phyloP scores from a whole-genome alignment of 2,329 filamentous ascomycete species.

The Amphichorda felina region DNA sequence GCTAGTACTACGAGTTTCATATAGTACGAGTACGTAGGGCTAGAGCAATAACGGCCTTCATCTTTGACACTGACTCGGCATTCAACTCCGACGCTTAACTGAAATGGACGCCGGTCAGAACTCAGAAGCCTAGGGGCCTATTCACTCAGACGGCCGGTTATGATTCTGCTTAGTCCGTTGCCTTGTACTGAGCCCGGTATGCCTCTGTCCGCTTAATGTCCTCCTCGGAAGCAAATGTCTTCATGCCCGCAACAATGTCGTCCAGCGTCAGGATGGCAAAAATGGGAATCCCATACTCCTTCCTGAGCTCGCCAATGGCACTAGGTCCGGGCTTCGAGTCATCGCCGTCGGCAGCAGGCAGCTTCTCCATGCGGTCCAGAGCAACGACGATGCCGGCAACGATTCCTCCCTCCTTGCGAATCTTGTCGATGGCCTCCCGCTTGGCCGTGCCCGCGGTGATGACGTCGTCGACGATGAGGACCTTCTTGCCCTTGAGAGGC shows the following conservation, averaged over 20 bases:
- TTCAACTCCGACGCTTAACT: too few relatives aligned
- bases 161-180: slow-evolving; percentile 40
- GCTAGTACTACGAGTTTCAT: too few relatives aligned
- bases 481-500: slow-evolving; percentile 68
- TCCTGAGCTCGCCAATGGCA: slow-evolving; percentile 75
- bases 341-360: slow-evolving; percentile 51
- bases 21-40: too few relatives aligned
- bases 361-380: slow-evolving; percentile 77
- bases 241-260: slow-evolving; percentile 65
- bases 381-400: slow-evolving; percentile 83
- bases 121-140: too few relatives aligned
- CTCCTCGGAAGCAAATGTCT: slow-evolving; percentile 46
- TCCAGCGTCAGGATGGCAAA: slow-evolving; percentile 73
- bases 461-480: slow-evolving; percentile 92
- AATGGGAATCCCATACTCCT: slow-evolving; percentile 75
- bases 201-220: slow-evolving; percentile 59
- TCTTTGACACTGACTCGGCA: too few relatives aligned
- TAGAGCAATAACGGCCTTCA: too few relatives aligned
- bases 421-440: slow-evolving; percentile 83
- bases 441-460: slow-evolving; percentile 93
- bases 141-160: too few relatives aligned
- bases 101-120: too few relatives aligned
- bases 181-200: slow-evolving; percentile 57
- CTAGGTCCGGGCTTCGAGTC: slow-evolving; percentile 61
- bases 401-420: slow-evolving; percentile 70